Evolutionary conservation across 179 eudicot species (phyloP).

Genomic region (Actinidia polygama): DNA sequence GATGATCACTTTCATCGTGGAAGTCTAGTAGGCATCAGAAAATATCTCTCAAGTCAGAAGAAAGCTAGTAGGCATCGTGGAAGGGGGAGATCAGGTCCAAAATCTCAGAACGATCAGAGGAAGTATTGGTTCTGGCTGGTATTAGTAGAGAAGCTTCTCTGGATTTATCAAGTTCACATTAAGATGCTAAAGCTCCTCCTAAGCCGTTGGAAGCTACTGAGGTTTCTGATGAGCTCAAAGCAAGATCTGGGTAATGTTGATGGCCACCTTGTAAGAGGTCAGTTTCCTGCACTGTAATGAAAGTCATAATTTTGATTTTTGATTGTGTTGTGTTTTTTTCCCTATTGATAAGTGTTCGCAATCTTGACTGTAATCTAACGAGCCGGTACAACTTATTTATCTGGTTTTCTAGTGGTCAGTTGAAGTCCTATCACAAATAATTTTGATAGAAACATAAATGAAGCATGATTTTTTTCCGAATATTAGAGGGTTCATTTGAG

Average conservation of each 20-base stretch:
- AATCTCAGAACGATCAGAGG: slow-evolving; percentile 56
- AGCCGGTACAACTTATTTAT: neutral
- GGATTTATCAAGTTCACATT: slow-evolving; percentile 46
- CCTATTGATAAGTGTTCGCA: neutral
- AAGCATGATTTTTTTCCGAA: neutral
- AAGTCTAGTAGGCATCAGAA: slow-evolving; percentile 42
- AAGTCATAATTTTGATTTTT: neutral
- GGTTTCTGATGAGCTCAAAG: slow-evolving; percentile 90
- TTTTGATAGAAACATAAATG: neutral
- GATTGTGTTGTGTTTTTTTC: neutral
- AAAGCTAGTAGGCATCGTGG: slow-evolving; percentile 69
- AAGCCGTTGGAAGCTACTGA: slow-evolving; percentile 60
- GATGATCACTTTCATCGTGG: slow-evolving; percentile 34
- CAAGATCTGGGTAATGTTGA: slow-evolving; percentile 95
- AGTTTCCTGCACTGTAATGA: neutral
- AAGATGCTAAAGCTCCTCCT: slow-evolving; percentile 45
- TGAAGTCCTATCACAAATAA: neutral
- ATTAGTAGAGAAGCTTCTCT: slow-evolving; percentile 55
- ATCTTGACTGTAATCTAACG: neutral
- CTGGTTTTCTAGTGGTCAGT: neutral
- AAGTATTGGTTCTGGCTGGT: slow-evolving; percentile 38
- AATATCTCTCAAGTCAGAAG: slow-evolving; percentile 40
- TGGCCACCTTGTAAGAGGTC: slow-evolving; percentile 54
- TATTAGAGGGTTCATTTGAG: neutral
- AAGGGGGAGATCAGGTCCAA: slow-evolving; percentile 84